These are phyloP conservation scores for Boletus eberwhitei DNA, from an alignment of 768 basidiomycete species.

Conservation along the genomic window DNA sequence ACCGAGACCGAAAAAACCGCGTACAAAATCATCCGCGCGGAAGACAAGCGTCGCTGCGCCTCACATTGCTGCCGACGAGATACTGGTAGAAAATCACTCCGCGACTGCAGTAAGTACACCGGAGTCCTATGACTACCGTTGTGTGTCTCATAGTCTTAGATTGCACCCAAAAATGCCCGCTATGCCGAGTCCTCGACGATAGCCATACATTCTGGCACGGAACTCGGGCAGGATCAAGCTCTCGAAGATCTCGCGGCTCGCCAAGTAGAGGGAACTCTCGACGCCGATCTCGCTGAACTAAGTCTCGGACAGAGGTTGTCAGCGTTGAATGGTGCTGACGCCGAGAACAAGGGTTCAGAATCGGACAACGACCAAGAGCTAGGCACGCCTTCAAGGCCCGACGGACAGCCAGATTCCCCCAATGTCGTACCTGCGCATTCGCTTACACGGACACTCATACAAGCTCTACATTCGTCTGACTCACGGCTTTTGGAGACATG, in stretches of 20 bases:
- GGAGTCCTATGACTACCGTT: neutral
- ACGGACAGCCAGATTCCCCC: slow-evolving; percentile 26
- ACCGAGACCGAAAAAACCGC: slow-evolving; percentile 49
- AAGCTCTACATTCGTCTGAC: slow-evolving; percentile 95
- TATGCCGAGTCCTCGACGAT: slow-evolving; percentile 63
- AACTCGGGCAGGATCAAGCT: slow-evolving; percentile 56
- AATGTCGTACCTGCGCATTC: slow-evolving; percentile 74
- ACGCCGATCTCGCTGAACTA: slow-evolving; percentile 84
- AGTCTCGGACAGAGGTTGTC: slow-evolving; percentile 89
- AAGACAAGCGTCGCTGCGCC: slow-evolving; percentile 12
- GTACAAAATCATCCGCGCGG: slow-evolving; percentile 44
- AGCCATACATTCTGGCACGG: slow-evolving; percentile 64
- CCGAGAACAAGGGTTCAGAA: slow-evolving; percentile 35
- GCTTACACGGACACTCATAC: slow-evolving; percentile 89
- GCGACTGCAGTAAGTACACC: slow-evolving; percentile 16
- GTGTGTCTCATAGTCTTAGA: slow-evolving; percentile 30
- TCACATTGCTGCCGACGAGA: slow-evolving; percentile 15
- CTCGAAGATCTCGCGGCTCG: slow-evolving; percentile 47
- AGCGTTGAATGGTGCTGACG: slow-evolving; percentile 53
- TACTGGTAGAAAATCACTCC: slow-evolving; percentile 23
- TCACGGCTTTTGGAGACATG: slow-evolving; percentile 83
- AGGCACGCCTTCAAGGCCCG: slow-evolving; percentile 16
- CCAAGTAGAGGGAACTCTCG: slow-evolving; percentile 65
- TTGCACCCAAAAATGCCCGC: slow-evolving; percentile 50
- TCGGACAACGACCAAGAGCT: slow-evolving; percentile 51